phyloP scores from a whole-genome alignment of 441 rosid species.

The Erysimum cheiri region DNA sequence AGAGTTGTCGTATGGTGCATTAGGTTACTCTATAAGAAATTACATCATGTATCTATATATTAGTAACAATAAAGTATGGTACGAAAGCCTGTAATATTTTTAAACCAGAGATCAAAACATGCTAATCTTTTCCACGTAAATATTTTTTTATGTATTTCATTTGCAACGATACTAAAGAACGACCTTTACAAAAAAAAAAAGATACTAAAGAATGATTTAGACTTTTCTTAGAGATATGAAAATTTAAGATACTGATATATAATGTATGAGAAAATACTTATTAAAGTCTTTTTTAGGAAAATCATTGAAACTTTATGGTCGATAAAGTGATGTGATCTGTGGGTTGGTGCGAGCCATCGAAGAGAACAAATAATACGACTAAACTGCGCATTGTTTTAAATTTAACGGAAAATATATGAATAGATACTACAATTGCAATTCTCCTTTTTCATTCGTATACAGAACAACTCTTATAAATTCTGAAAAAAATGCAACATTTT shows the following conservation, averaged over 20 bases:
- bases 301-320: conserved; percentile 34
- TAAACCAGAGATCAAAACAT: background rate
- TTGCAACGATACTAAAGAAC: background rate
- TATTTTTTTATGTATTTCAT: background rate
- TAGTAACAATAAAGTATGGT: background rate
- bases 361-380: background rate
- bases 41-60: background rate
- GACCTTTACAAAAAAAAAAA: too few relatives aligned
- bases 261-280: conserved; percentile 13
- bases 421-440: background rate
- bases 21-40: background rate
- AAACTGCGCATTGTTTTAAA: background rate
- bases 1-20: background rate
- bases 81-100: background rate
- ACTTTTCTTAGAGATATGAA: background rate
- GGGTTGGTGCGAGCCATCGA: conserved; percentile 42
- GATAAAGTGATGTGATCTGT: conserved; percentile 30
- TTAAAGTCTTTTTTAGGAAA: background rate
- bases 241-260: conserved; percentile 8
- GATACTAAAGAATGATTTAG: background rate
- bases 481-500: background rate
- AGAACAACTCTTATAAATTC: background rate
- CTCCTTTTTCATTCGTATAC: conserved; percentile 4
- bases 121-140: background rate
- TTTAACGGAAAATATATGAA: background rate